These are phyloP conservation scores for Fragilaria crotonensis DNA, from an alignment of 108 stramenopile genomes.

Conservation along the genomic window DNA sequence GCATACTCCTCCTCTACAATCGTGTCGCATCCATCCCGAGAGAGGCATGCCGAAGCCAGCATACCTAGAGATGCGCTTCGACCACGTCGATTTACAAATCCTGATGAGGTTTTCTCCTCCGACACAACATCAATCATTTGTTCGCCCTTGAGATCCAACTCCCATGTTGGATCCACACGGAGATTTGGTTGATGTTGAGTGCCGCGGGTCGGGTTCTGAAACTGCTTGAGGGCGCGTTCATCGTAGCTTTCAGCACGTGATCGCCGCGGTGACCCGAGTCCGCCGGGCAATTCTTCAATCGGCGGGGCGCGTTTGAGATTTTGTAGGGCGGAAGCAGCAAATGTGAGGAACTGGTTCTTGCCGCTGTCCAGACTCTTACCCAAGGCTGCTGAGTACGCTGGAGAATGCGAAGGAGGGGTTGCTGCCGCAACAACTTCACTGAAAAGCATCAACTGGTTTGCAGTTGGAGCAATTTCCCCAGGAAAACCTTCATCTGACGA, in stretches of 20 bases:
- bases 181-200: neutral
- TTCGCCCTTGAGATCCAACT: neutral
- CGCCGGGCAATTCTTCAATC: neutral
- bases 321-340: neutral
- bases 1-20: neutral
- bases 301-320: neutral
- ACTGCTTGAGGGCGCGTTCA: neutral
- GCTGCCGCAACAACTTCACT: neutral
- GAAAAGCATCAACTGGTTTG: neutral
- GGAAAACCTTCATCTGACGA: neutral
- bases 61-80: neutral
- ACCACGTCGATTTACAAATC: neutral
- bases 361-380: constrained; percentile 5
- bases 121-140: neutral
- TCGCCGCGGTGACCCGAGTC: neutral
- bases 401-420: neutral
- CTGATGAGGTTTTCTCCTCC: neutral
- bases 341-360: neutral
- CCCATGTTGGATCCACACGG: neutral
- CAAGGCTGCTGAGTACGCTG: neutral
- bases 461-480: neutral
- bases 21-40: neutral
- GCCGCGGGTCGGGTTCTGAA: neutral
- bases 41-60: neutral
- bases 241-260: neutral